These are phyloP conservation scores for Lactifluus pinguis DNA, from an alignment of 768 basidiomycete genomes.

Conservation along the genomic window DNA sequence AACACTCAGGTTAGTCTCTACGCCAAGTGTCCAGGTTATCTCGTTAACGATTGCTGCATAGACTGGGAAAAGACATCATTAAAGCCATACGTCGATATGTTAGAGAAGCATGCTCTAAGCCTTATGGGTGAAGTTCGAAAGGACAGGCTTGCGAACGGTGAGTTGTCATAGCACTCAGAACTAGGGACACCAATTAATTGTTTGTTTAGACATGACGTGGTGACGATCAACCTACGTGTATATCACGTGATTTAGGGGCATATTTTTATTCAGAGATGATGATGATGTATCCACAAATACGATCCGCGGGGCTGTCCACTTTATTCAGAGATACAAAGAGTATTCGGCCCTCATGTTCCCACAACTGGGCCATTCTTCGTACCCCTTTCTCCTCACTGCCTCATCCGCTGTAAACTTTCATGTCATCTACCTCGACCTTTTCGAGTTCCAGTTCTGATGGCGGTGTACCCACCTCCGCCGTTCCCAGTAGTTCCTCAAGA, in stretches of 20 bases:
- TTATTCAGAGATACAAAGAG: background rate
- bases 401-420: background rate
- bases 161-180: slow-evolving; percentile 1
- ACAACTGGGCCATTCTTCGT: background rate
- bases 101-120: slow-evolving; percentile 60
- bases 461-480: background rate
- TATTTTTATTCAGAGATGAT: background rate
- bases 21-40: background rate
- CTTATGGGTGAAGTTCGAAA: slow-evolving; percentile 51
- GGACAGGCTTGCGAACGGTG: slow-evolving; percentile 39
- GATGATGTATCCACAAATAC: background rate
- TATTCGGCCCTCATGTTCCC: background rate
- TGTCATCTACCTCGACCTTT: background rate
- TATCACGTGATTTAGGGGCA: background rate
- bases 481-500: background rate
- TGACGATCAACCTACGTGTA: background rate
- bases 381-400: background rate
- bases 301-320: background rate
- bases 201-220: slow-evolving; percentile 17
- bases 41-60: slow-evolving; percentile 19
- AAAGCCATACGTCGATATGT: slow-evolving; percentile 81
- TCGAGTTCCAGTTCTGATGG: background rate
- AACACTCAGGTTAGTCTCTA: slow-evolving; percentile 13
- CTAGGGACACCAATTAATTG: background rate
- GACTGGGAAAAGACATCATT: slow-evolving; percentile 86